phyloP scores from a whole-genome alignment of 371 early-diverging fungal genomes.

The Mucor racemosus region DNA sequence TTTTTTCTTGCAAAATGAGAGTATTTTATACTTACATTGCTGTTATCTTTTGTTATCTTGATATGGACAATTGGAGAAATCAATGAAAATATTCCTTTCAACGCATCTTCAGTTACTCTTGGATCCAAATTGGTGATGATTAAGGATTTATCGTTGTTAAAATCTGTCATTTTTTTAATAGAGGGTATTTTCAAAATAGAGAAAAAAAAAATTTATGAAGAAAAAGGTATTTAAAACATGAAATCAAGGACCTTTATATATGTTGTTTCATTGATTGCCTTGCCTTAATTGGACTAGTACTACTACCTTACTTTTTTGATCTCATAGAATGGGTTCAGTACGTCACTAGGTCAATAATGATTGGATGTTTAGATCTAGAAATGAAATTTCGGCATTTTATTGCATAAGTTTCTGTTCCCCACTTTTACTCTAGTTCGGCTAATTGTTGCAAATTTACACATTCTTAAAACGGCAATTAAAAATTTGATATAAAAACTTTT shows the following conservation, averaged over 20 bases:
- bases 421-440: neutral
- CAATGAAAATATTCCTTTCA: constrained; percentile 16
- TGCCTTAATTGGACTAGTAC: constrained; percentile 9
- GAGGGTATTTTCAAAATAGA: constrained; percentile 1
- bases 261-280: neutral
- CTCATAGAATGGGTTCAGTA: neutral
- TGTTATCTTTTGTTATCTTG: constrained; percentile 12
- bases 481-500: neutral
- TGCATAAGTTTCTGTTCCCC: neutral
- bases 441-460: neutral
- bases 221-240: neutral
- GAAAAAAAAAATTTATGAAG: neutral
- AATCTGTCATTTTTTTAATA: constrained; percentile 15
- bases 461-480: constrained; percentile 1
- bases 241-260: constrained; percentile 5
- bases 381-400: neutral
- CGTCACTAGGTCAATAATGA: neutral
- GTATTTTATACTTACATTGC: constrained; percentile 16
- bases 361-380: neutral
- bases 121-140: constrained; percentile 20
- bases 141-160: constrained; percentile 13
- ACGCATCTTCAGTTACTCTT: constrained; percentile 20
- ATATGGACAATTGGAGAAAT: constrained; percentile 18
- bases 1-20: neutral
- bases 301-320: neutral